A percentile compares a stretch with the other conserved stretches of the same genome.
Conservation (phyloP, 2,329 filamentous ascomycete species). For the Neopestalotiopsis clavispora region DNA sequence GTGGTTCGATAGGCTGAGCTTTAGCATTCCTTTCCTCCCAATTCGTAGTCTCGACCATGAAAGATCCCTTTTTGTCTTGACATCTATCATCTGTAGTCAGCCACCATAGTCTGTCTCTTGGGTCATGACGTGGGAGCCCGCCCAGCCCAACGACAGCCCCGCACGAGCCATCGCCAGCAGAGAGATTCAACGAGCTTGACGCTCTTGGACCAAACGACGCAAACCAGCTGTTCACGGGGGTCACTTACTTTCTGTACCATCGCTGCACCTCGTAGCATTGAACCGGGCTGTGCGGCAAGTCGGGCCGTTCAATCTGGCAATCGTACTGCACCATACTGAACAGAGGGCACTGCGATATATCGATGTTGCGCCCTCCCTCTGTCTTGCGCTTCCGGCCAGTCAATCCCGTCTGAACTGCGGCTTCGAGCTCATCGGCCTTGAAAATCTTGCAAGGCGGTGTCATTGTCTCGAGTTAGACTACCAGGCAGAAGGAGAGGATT, state of each 20-base stretch:
- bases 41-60: constrained; percentile 67
- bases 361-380: constrained; percentile 42
- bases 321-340: constrained; percentile 65
- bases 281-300: constrained; percentile 50
- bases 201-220: background rate
- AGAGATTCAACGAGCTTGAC: constrained; percentile 12
- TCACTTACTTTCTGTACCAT: constrained; percentile 62
- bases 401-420: constrained; percentile 51
- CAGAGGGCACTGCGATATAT: constrained; percentile 61
- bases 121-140: background rate
- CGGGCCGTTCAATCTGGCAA: constrained; percentile 58
- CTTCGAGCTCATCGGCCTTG: constrained; percentile 54
- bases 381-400: constrained; percentile 59
- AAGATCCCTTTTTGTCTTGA: constrained; percentile 59
- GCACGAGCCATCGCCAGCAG: background rate
- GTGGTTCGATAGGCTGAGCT: background rate
- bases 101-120: background rate
- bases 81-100: constrained; percentile 48
- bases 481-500: background rate
- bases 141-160: background rate
- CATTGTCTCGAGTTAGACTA: constrained; percentile 44
- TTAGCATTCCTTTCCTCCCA: constrained; percentile 54
- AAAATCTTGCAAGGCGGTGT: constrained; percentile 63
- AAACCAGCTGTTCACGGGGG: constrained; percentile 2
- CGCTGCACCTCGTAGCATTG: constrained; percentile 63